A percentile compares a stretch with the other conserved stretches of the same genome.
Evolutionary conservation across 1,284 basidiomycete genomes (phyloP).

Genomic region (Ceratobasidium sp.): DNA sequence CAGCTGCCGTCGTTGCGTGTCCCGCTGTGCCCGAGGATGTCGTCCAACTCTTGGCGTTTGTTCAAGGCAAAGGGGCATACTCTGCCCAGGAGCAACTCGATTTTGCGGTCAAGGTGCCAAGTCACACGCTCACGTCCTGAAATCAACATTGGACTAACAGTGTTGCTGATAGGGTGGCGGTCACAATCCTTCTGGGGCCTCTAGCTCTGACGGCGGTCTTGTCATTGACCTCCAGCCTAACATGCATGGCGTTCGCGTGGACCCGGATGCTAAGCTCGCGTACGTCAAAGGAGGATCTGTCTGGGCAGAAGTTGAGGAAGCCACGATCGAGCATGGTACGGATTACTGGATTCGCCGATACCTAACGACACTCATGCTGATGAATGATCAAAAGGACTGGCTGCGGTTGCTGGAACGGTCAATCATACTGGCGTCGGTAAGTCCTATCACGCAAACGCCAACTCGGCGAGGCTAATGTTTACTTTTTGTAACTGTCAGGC

Average conservation of each 20-base stretch:
- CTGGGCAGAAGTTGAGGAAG: slow-evolving; percentile 39
- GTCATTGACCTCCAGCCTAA: slow-evolving; percentile 45
- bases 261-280: slow-evolving; percentile 31
- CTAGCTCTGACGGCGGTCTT: slow-evolving; percentile 44
- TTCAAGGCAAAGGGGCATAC: slow-evolving; percentile 28
- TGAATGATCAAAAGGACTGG: slow-evolving; percentile 8
- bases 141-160: not conserved
- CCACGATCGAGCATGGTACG: slow-evolving; percentile 44
- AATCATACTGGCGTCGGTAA: slow-evolving; percentile 27
- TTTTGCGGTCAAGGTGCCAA: slow-evolving; percentile 41
- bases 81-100: slow-evolving; percentile 14
- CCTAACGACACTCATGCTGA: not conserved
- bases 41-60: slow-evolving; percentile 22
- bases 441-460: not conserved
- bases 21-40: slow-evolving; percentile 39
- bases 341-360: too few species aligned
- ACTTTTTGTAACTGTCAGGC: slow-evolving; percentile 4
- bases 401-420: slow-evolving; percentile 14
- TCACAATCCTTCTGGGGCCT: slow-evolving; percentile 42
- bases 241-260: slow-evolving; percentile 44
- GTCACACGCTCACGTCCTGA: not conserved
- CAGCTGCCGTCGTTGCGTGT: not conserved
- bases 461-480: slow-evolving; percentile 12
- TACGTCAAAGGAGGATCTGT: slow-evolving; percentile 44
- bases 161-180: slow-evolving; percentile 43